These are phyloP conservation scores for Entoloma clypeatum DNA, from an alignment of 1,284 basidiomycete species.

Conservation along the genomic window DNA sequence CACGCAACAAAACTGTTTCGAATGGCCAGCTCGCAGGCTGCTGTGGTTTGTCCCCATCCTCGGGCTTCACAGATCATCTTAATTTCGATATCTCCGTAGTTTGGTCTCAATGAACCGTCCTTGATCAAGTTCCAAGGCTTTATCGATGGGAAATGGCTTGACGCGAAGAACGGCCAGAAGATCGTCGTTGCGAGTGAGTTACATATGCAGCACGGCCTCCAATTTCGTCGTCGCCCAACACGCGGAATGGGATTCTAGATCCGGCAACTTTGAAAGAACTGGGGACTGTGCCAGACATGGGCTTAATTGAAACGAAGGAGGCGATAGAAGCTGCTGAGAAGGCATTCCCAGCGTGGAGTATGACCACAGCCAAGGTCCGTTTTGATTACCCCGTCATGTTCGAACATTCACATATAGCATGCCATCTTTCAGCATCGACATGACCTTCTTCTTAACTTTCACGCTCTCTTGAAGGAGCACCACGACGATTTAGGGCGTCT, in stretches of 20 bases:
- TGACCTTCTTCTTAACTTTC: slow-evolving; percentile 75
- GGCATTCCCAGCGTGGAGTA: slow-evolving; percentile 80
- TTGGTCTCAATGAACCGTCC: slow-evolving; percentile 72
- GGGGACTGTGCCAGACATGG: slow-evolving; percentile 85
- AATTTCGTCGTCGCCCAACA: slow-evolving; percentile 3
- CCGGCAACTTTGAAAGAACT: slow-evolving; percentile 80
- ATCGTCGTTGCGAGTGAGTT: slow-evolving; percentile 74
- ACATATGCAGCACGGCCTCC: neutral
- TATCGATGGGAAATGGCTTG: slow-evolving; percentile 82
- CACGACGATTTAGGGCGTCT: slow-evolving; percentile 79
- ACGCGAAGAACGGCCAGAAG: slow-evolving; percentile 67
- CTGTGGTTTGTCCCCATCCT: slow-evolving; percentile 35
- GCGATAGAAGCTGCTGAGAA: slow-evolving; percentile 76
- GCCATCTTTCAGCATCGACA: slow-evolving; percentile 58
- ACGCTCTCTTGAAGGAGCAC: slow-evolving; percentile 70
- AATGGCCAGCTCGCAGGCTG: slow-evolving; percentile 44
- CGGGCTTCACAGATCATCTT: too few species aligned
- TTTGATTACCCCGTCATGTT: slow-evolving; percentile 3
- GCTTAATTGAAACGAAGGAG: slow-evolving; percentile 71
- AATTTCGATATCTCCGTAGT: too few species aligned
- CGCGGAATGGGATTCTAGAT: too few species aligned
- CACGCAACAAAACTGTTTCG: slow-evolving; percentile 22
- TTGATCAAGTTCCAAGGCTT: slow-evolving; percentile 74
- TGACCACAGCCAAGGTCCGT: slow-evolving; percentile 73
- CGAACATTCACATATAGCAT: neutral